Evolutionary conservation across 306 rosid species (phyloP), one percentile per base, ranked within the genome.

Genomic region (Cucumis sativus): DNA sequence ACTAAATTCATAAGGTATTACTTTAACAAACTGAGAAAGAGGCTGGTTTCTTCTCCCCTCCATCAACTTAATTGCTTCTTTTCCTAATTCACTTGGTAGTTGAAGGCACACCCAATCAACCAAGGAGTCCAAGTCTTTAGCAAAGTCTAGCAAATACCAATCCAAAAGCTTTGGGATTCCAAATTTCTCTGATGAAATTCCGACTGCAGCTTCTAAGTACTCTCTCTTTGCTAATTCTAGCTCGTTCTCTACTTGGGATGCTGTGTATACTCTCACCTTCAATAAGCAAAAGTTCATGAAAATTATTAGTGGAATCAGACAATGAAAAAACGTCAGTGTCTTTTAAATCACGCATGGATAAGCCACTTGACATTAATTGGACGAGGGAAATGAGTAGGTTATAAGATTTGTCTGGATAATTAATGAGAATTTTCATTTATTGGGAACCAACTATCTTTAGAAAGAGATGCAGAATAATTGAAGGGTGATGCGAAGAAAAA

Each of bases 71-170:
- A 95, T 84, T 74, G 97, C 97, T 86, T 92, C 93, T 88, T 95
- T 95, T 68, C 96, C 91, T 6, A 84, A 77, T 79, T 92, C 97
- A 88, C 86, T 85, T 54, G 99, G 99, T 80, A 95, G 81, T 60
- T 92, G 97, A 62, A 95, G 97, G 86, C 97, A 92, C 51, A 92
- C 85, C 99, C 99, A 95, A 64, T 95, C 97, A 69, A 95, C 82
- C 80, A 95, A 80, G 18, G 99, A 92, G 72, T 95, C 99, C 75
- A 90, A 83, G 82, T 95, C 97, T 84, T 95, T 92, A 49, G 97
- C 97, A 52, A 92, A 95, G 78, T 95, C 96, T 33, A 84, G 90
- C 66, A 89, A 81, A 85, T 95, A 89, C 99, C 99, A 92, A 83
- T 92, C 91, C 78, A 92, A 54, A 43, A 95, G 83, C 84, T 95